phyloP scores from a whole-genome alignment of 805 yeast species.

The Ogataea neopini region DNA sequence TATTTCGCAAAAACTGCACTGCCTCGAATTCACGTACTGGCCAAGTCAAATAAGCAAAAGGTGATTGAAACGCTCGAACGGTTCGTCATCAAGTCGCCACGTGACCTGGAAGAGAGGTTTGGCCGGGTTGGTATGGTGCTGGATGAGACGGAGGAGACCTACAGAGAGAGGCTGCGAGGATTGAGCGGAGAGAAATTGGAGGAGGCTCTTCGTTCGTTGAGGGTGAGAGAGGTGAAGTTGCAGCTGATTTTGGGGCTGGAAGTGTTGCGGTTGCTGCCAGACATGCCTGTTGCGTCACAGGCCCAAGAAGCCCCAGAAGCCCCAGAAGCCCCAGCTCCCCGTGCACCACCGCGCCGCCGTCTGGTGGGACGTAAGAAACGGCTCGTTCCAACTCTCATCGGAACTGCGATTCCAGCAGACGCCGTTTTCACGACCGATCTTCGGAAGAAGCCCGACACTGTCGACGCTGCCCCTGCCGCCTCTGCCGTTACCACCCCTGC shows the following conservation, averaged over 20 bases:
- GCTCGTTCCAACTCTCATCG: slow-evolving; percentile 36
- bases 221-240: slow-evolving; percentile 31
- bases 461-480: too few species aligned
- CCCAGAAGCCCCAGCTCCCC: neutral
- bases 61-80: slow-evolving; percentile 22
- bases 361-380: slow-evolving; percentile 35
- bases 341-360: neutral
- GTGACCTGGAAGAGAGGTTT: slow-evolving; percentile 25
- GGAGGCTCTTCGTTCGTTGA: slow-evolving; percentile 18
- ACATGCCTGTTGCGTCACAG: neutral
- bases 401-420: slow-evolving; percentile 29
- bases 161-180: slow-evolving; percentile 10
- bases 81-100: slow-evolving; percentile 22
- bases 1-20: slow-evolving; percentile 35
- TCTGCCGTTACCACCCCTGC: too few species aligned
- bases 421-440: slow-evolving; percentile 32
- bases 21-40: slow-evolving; percentile 30
- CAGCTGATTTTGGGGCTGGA: slow-evolving; percentile 34
- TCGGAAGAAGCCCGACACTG: slow-evolving; percentile 6
- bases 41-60: slow-evolving; percentile 25
- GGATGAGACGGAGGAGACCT: slow-evolving; percentile 12
- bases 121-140: slow-evolving; percentile 5
- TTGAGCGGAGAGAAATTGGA: slow-evolving; percentile 6
- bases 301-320: slow-evolving; percentile 4
- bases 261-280: slow-evolving; percentile 19